Evolutionary conservation across 768 basidiomycete species (phyloP).

Genomic region (Xerocomus potaroensis): DNA sequence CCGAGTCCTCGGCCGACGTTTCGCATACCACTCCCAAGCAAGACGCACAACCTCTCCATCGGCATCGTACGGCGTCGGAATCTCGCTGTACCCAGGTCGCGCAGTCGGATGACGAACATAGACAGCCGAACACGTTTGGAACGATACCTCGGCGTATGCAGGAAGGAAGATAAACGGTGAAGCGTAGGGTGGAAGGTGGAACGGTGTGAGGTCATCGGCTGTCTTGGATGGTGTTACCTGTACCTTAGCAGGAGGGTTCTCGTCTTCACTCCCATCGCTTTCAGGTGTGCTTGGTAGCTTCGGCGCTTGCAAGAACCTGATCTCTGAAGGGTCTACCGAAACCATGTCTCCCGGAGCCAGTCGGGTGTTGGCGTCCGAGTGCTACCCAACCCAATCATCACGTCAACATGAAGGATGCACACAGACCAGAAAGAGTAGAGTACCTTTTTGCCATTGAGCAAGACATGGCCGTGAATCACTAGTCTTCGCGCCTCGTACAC

Average conservation of each 20-base stretch:
- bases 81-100: conserved; percentile 91
- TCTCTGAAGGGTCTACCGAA: conserved; percentile 76
- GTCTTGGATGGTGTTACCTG: conserved; percentile 1
- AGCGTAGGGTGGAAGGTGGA: conserved; percentile 82
- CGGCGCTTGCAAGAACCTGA: conserved; percentile 60
- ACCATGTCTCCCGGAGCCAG: conserved; percentile 94
- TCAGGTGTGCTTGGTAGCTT: conserved; percentile 15
- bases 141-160: conserved; percentile 82
- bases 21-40: conserved; percentile 95
- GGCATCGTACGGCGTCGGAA: conserved; percentile 93
- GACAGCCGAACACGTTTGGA: conserved; percentile 82
- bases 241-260: neutral
- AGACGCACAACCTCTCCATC: conserved; percentile 90
- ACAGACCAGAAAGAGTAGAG: too few relatives aligned
- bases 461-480: conserved; percentile 82
- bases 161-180: conserved; percentile 93
- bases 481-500: conserved; percentile 87
- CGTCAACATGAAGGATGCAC: neutral
- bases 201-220: conserved; percentile 51
- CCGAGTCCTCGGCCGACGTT: conserved; percentile 62
- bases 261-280: conserved; percentile 1
- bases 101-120: conserved; percentile 97
- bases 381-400: conserved; percentile 40
- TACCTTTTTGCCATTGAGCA: conserved; percentile 88
- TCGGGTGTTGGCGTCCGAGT: conserved; percentile 79